Percentiles rank a stretch among this genome's conserved stretches.
These are phyloP conservation scores for Thielaviopsis euricoi DNA, from an alignment of 2,329 filamentous ascomycete species.

Conservation along the genomic window DNA sequence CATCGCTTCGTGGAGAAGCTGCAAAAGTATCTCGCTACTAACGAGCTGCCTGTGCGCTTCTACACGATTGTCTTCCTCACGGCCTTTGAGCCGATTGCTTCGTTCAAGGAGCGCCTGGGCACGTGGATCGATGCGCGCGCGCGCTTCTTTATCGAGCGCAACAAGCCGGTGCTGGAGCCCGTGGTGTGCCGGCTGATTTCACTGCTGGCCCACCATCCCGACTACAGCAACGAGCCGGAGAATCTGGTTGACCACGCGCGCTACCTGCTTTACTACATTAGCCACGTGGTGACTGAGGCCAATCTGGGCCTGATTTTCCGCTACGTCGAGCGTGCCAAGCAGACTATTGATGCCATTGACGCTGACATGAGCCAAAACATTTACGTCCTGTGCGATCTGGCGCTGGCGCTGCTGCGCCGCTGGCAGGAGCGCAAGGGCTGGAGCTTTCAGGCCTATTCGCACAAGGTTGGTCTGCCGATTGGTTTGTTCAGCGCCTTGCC, in stretches of 20 bases:
- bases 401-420: slow-evolving; percentile 63
- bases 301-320: slow-evolving; percentile 84
- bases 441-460: slow-evolving; percentile 68
- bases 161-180: slow-evolving; percentile 57
- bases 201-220: slow-evolving; percentile 82
- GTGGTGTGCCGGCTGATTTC: slow-evolving; percentile 71
- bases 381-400: slow-evolving; percentile 76
- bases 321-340: slow-evolving; percentile 84
- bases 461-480: slow-evolving; percentile 63
- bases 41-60: slow-evolving; percentile 56
- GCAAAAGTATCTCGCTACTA: slow-evolving; percentile 74
- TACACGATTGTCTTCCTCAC: slow-evolving; percentile 81
- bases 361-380: slow-evolving; percentile 53
- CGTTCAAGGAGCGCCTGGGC: slow-evolving; percentile 56
- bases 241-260: slow-evolving; percentile 68
- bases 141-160: slow-evolving; percentile 43
- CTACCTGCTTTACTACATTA: slow-evolving; percentile 83
- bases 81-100: slow-evolving; percentile 70
- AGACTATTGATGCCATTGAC: slow-evolving; percentile 64
- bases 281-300: slow-evolving; percentile 63
- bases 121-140: slow-evolving; percentile 82
- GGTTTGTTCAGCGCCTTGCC: slow-evolving; percentile 62
- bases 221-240: slow-evolving; percentile 52
- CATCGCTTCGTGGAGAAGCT: slow-evolving; percentile 66
- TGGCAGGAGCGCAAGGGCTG: slow-evolving; percentile 79